Conservation (phyloP, 495 filamentous ascomycete genomes). For the Pyrenopolyporus hunteri region DNA sequence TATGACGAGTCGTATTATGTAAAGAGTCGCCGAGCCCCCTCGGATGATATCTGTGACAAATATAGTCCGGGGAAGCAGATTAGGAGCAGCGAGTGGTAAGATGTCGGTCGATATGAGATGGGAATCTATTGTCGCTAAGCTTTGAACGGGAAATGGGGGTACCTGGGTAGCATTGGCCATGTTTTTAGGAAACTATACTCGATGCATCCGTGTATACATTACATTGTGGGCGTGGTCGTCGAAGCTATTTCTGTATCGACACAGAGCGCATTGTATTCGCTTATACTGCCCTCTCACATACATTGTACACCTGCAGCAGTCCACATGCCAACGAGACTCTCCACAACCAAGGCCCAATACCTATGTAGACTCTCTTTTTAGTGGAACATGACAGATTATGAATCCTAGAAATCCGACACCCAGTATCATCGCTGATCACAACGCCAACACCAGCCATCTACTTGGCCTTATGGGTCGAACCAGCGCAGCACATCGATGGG, state of each 20-base stretch:
- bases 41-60: constrained; percentile 20
- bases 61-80: constrained; percentile 25
- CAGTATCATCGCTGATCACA: constrained; percentile 15
- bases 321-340: constrained; percentile 16
- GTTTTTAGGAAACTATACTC: background rate
- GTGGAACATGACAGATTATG: constrained; percentile 6
- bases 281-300: background rate
- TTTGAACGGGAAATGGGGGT: background rate
- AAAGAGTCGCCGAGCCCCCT: constrained; percentile 11
- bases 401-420: constrained; percentile 7
- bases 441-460: constrained; percentile 7
- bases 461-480: constrained; percentile 5
- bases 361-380: no score
- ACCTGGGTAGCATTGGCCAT: constrained; percentile 20
- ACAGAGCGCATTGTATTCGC: constrained; percentile 10
- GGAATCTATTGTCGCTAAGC: constrained; percentile 9
- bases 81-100: constrained; percentile 8
- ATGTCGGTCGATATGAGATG: constrained; percentile 14
- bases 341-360: constrained; percentile 9
- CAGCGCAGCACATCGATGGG: background rate
- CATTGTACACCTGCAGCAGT: background rate
- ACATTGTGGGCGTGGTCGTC: background rate
- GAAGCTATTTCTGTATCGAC: background rate
- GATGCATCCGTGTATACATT: no score
- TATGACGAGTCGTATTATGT: constrained; percentile 3